phyloP scores from a whole-genome alignment of 441 rosid species.

The Melastoma candidum region DNA sequence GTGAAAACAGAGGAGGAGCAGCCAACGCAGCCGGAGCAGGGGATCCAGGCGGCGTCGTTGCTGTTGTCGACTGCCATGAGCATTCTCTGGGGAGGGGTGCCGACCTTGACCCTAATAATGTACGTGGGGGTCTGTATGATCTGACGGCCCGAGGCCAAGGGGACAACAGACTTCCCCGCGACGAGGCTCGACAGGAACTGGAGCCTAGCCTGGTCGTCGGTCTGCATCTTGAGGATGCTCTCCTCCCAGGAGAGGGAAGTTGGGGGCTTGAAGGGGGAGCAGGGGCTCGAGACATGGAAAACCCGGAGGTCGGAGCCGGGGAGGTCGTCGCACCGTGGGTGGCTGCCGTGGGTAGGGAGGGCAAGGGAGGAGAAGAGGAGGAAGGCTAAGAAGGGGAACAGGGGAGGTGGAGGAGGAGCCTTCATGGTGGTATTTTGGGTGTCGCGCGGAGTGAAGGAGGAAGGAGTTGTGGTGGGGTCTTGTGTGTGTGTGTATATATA shows the following conservation, averaged over 20 bases:
- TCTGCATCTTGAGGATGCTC: constrained; percentile 51
- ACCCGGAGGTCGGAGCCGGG: constrained; percentile 60
- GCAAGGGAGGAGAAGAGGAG: constrained; percentile 14
- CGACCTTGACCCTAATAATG: constrained; percentile 52
- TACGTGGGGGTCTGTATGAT: constrained; percentile 77
- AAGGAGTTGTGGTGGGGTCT: not conserved
- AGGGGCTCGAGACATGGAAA: constrained; percentile 62
- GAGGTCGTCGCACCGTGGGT: constrained; percentile 33
- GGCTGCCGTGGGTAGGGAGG: constrained; percentile 25
- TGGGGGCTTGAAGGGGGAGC: constrained; percentile 62
- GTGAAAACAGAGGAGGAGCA: constrained; percentile 52
- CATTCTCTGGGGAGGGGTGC: constrained; percentile 76
- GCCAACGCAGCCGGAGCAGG: constrained; percentile 78
- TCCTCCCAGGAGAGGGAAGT: constrained; percentile 68
- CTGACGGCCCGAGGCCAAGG: constrained; percentile 77
- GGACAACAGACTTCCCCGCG: constrained; percentile 56
- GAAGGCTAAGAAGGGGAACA: constrained; percentile 20
- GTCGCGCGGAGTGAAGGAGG: not conserved
- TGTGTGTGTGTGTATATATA: too few species aligned
- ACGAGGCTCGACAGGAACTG: constrained; percentile 60
- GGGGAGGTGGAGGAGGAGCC: constrained; percentile 17
- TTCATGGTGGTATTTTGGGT: constrained; percentile 23
- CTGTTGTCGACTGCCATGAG: constrained; percentile 87
- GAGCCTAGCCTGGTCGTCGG: constrained; percentile 65
- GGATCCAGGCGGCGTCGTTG: constrained; percentile 81